Evolutionary conservation across 805 yeast genomes (phyloP).

Genomic region (Candida jianshihensis): DNA sequence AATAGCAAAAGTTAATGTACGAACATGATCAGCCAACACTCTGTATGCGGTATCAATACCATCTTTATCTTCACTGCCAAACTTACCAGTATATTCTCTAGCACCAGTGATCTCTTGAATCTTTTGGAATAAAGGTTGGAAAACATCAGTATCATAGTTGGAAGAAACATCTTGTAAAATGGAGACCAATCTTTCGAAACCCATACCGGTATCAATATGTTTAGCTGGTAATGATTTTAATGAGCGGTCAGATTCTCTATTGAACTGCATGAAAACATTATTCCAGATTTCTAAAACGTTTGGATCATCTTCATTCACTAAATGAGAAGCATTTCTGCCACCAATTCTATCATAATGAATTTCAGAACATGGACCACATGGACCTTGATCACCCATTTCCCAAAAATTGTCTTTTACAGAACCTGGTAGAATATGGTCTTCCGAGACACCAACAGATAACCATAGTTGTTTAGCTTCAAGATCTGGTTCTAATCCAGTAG

Average conservation of each 20-base stretch:
- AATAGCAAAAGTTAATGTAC: conserved; percentile 92
- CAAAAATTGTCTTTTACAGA: conserved; percentile 89
- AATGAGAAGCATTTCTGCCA: conserved; percentile 86
- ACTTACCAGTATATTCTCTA: conserved; percentile 85
- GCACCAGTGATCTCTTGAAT: conserved; percentile 93
- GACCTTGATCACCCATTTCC: conserved; percentile 99
- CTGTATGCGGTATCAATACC: conserved; percentile 98
- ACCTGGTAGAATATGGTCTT: conserved; percentile 91
- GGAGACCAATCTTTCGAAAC: conserved; percentile 95
- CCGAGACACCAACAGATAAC: conserved; percentile 82
- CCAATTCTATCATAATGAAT: conserved; percentile 97
- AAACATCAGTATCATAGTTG: conserved; percentile 96
- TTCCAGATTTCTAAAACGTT: conserved; percentile 98
- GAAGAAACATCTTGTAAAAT: conserved; percentile 86
- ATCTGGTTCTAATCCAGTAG: conserved; percentile 83
- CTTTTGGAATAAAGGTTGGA: conserved; percentile 76
- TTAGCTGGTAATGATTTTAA: conserved; percentile 83
- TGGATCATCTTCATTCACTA: conserved; percentile 97
- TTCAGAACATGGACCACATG: conserved; percentile 99
- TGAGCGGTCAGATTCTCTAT: conserved; percentile 83
- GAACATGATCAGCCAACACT: conserved; percentile 96
- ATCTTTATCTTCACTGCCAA: conserved; percentile 87
- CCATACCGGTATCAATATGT: conserved; percentile 98
- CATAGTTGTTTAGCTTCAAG: conserved; percentile 86
- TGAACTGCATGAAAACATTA: conserved; percentile 92